phyloP scores from a whole-genome alignment of 2,329 filamentous ascomycete species.

The Pyrenophora tritici-repentis region DNA sequence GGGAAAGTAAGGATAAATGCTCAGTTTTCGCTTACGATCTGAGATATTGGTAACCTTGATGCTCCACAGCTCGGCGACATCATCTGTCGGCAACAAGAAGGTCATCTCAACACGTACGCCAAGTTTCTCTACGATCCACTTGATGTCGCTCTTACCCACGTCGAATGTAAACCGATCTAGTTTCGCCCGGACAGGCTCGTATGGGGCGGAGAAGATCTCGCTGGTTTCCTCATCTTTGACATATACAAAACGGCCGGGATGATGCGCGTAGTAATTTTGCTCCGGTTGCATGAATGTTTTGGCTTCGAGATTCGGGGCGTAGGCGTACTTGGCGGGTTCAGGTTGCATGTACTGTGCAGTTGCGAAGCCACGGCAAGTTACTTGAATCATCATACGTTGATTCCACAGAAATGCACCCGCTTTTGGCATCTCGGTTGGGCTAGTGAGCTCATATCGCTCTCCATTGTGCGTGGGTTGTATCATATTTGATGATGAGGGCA shows the following conservation, averaged over 20 bases:
- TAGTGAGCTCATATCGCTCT: constrained; percentile 60
- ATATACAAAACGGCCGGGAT: constrained; percentile 64
- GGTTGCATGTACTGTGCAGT: constrained; percentile 66
- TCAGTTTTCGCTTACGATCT: constrained; percentile 52
- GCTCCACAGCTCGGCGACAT: constrained; percentile 62
- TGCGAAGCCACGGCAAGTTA: constrained; percentile 63
- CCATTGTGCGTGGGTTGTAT: constrained; percentile 54
- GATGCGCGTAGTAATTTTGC: constrained; percentile 63
- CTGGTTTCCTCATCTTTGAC: constrained; percentile 61
- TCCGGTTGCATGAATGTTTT: constrained; percentile 67
- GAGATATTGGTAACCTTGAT: constrained; percentile 59
- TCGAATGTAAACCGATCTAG: constrained; percentile 59
- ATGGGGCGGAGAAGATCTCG: constrained; percentile 60
- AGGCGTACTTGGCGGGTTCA: constrained; percentile 64
- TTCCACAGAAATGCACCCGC: constrained; percentile 64
- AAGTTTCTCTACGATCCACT: constrained; percentile 59
- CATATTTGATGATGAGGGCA: constrained; percentile 26
- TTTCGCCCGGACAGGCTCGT: constrained; percentile 59
- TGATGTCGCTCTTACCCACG: constrained; percentile 60
- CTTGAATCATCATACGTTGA: constrained; percentile 65
- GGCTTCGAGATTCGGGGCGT: constrained; percentile 62
- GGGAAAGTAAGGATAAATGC: constrained; percentile 62
- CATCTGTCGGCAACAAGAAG: constrained; percentile 57
- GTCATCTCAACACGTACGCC: constrained; percentile 60
- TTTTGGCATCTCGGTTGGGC: constrained; percentile 62